These are phyloP conservation scores for Pythium aphanidermatum DNA, from an alignment of 352 stramenopile genomes.

Conservation along the genomic window DNA sequence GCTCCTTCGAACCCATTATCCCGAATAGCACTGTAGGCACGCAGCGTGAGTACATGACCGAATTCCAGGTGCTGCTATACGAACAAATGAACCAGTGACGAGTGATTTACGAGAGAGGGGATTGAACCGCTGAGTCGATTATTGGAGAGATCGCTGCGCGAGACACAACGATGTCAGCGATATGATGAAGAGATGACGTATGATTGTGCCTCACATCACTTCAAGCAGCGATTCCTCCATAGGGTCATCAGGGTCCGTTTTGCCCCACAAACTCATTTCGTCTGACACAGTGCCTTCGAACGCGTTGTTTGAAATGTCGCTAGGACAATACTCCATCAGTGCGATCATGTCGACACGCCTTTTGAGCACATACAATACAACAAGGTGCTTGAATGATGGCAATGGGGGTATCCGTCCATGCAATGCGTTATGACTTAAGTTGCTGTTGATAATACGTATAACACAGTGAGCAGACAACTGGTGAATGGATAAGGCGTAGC, in stretches of 20 bases:
- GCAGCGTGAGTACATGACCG: neutral
- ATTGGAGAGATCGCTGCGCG: constrained; percentile 38
- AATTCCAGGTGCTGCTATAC: constrained; percentile 2
- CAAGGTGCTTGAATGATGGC: constrained; percentile 28
- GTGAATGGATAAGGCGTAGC: neutral
- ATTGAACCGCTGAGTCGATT: constrained; percentile 39
- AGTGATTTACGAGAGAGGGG: constrained; percentile 37
- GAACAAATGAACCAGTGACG: constrained; percentile 42
- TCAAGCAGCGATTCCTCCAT: constrained; percentile 37
- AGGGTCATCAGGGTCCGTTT: constrained; percentile 43
- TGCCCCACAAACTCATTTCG: constrained; percentile 32
- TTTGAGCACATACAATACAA: constrained; percentile 28
- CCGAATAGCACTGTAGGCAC: constrained; percentile 8
- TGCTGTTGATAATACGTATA: constrained; percentile 18
- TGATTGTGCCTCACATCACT: constrained; percentile 27
- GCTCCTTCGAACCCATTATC: constrained; percentile 15
- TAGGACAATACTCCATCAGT: constrained; percentile 7
- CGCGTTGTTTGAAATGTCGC: constrained; percentile 49
- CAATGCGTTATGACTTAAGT: constrained; percentile 48
- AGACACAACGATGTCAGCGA: neutral
- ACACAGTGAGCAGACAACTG: neutral
- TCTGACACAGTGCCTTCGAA: constrained; percentile 34
- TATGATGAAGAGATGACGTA: neutral
- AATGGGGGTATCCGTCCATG: constrained; percentile 28
- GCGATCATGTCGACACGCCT: neutral